These are phyloP conservation scores for Filobasidium wieringae DNA, from an alignment of 768 basidiomycete species.

Conservation along the genomic window DNA sequence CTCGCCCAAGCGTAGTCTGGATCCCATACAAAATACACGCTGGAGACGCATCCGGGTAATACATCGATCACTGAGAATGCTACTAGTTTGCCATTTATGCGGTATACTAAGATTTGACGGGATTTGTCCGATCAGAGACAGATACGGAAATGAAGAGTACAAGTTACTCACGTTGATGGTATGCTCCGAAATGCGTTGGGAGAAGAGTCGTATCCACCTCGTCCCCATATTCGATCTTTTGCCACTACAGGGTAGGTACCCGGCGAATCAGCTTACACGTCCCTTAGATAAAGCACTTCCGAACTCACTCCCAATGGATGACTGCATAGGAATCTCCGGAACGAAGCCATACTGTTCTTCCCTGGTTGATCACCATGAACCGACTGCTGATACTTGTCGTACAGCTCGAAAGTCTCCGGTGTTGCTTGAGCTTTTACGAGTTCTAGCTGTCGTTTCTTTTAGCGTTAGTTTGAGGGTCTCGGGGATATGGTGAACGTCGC, in stretches of 20 bases:
- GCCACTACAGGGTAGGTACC: slow-evolving; percentile 2
- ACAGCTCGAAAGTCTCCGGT: slow-evolving; percentile 69
- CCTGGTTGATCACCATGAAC: slow-evolving; percentile 57
- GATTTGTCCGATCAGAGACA: not conserved
- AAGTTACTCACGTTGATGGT: slow-evolving; percentile 56
- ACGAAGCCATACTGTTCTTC: slow-evolving; percentile 46
- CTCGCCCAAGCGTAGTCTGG: slow-evolving; percentile 39
- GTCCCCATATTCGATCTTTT: slow-evolving; percentile 7
- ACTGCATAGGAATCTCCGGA: slow-evolving; percentile 65
- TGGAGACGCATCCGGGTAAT: slow-evolving; percentile 65
- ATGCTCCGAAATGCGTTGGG: slow-evolving; percentile 77
- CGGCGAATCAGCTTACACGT: no score
- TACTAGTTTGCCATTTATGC: slow-evolving; percentile 65
- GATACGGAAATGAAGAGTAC: not conserved
- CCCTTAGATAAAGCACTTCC: not conserved
- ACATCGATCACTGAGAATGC: slow-evolving; percentile 85
- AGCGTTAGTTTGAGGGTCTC: no score
- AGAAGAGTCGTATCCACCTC: slow-evolving; percentile 46
- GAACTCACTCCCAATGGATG: slow-evolving; percentile 59
- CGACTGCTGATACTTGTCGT: slow-evolving; percentile 58
- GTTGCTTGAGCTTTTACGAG: slow-evolving; percentile 69
- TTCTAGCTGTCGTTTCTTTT: no score
- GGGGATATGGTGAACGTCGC: no score
- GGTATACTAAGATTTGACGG: slow-evolving; percentile 43
- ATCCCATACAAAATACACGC: slow-evolving; percentile 86